phyloP scores from a whole-genome alignment of 2,329 filamentous ascomycete species.

The Botrytis fragariae region DNA sequence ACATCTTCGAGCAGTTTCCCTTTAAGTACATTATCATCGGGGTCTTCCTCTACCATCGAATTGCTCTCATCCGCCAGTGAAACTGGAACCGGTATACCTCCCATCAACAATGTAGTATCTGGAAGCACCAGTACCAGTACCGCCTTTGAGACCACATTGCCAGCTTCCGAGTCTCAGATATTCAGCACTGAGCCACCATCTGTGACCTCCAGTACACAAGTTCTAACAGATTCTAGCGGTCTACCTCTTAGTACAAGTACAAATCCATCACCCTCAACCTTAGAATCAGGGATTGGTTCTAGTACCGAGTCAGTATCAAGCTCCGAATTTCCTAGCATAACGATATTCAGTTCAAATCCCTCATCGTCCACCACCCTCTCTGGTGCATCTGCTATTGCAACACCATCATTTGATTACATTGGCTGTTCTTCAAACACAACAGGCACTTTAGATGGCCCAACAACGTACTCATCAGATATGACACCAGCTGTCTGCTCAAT shows the following conservation, averaged over 20 bases:
- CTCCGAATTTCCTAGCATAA: background rate
- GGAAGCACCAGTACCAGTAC: background rate
- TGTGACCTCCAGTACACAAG: background rate
- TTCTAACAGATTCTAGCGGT: background rate
- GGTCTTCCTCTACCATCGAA: background rate
- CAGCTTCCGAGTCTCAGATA: background rate
- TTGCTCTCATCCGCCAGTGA: background rate
- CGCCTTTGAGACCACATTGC: background rate
- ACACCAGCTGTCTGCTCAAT: conserved; percentile 9
- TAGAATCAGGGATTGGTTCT: background rate
- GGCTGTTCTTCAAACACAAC: conserved; percentile 16
- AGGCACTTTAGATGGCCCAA: conserved; percentile 12
- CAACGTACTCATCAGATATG: conserved; percentile 3
- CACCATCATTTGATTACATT: conserved; percentile 6
- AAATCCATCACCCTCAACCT: background rate
- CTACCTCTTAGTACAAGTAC: background rate
- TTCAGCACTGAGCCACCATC: background rate
- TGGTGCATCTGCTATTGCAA: background rate
- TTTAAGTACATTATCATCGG: background rate
- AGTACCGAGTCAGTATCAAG: background rate
- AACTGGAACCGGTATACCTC: background rate
- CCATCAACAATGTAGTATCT: background rate
- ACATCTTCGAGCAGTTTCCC: background rate
- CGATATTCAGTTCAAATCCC: background rate
- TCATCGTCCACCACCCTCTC: background rate